phyloP scores from a whole-genome alignment of 2,329 filamentous ascomycete species.

The Colletotrichum cereale region DNA sequence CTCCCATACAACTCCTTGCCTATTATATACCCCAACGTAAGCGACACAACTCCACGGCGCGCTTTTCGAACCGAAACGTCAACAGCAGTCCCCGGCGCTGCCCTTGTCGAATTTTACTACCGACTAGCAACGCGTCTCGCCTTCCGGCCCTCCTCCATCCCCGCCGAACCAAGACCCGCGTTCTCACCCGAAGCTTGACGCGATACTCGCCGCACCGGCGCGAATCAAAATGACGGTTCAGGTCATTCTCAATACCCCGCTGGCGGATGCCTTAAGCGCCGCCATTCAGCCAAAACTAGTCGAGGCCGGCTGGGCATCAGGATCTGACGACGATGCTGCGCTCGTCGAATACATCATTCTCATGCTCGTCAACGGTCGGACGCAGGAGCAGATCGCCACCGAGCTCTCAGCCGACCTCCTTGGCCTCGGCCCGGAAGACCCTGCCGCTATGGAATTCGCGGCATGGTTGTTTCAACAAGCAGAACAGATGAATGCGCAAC shows the following conservation, averaged over 20 bases:
- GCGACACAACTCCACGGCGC: not conserved
- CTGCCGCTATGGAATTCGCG: conserved; percentile 85
- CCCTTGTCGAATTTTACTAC: conserved; percentile 16
- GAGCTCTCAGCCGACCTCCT: conserved; percentile 92
- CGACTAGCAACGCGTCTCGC: conserved; percentile 28
- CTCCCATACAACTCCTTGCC: not conserved
- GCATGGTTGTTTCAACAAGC: conserved; percentile 95
- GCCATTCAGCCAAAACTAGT: conserved; percentile 91
- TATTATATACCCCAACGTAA: conserved; percentile 28
- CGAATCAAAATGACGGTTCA: conserved; percentile 78
- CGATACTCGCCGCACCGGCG: conserved; percentile 28
- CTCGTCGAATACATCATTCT: conserved; percentile 97
- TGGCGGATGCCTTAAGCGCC: conserved; percentile 85
- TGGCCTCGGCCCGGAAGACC: conserved; percentile 84
- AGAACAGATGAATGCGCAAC: conserved; percentile 72
- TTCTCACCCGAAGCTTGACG: conserved; percentile 23
- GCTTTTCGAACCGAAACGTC: not conserved
- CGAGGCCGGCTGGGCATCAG: conserved; percentile 91
- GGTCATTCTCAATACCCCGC: conserved; percentile 80
- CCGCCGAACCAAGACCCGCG: conserved; percentile 6
- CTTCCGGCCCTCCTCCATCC: conserved; percentile 20
- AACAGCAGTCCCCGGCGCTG: conserved; percentile 6
- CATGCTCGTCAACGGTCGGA: conserved; percentile 97
- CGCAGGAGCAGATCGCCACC: conserved; percentile 86
- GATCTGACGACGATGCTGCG: conserved; percentile 81